A percentile compares a stretch with the other conserved stretches of the same genome.
Evolutionary conservation across 176 grass and related monocot species (phyloP).

Genomic region (Eragrostis nindensis): DNA sequence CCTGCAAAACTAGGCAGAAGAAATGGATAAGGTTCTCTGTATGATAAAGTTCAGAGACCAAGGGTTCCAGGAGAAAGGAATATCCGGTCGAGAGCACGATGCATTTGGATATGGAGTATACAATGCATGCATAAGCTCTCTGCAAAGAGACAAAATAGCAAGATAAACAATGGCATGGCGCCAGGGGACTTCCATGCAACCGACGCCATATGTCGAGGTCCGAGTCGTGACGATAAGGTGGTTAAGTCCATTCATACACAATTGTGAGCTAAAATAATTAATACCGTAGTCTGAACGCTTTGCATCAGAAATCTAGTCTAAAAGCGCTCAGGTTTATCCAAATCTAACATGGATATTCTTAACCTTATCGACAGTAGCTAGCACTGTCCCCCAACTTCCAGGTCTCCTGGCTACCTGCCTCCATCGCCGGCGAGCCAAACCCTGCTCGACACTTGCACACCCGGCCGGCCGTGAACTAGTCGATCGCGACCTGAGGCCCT

Average conservation of each 20-base stretch:
- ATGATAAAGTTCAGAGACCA: not conserved
- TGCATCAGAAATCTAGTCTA: not conserved
- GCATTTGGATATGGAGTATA: not conserved
- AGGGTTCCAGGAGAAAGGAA: not conserved
- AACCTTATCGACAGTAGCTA: not conserved
- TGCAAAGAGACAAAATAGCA: not conserved
- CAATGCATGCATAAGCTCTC: not conserved
- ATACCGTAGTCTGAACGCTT: not conserved
- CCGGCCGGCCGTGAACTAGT: not conserved
- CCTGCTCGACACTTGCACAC: slow-evolving; percentile 17
- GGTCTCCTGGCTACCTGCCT: slow-evolving; percentile 1
- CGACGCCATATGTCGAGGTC: not conserved
- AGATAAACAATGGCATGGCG: not conserved
- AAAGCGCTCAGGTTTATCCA: not conserved
- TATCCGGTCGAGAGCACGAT: not conserved
- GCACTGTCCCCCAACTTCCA: slow-evolving; percentile 5
- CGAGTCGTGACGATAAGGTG: not conserved
- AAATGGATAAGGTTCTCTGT: not conserved
- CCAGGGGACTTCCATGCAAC: not conserved
- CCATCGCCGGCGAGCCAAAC: slow-evolving; percentile 37
- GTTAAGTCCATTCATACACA: not conserved
- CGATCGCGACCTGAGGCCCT: not conserved
- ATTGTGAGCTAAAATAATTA: not conserved
- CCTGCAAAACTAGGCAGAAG: not conserved
- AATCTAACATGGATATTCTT: slow-evolving; percentile 6